Evolutionary conservation across 495 filamentous ascomycete genomes (phyloP), one percentile per base, ranked within the genome.

Genomic region (Parachaetomium inaequale): DNA sequence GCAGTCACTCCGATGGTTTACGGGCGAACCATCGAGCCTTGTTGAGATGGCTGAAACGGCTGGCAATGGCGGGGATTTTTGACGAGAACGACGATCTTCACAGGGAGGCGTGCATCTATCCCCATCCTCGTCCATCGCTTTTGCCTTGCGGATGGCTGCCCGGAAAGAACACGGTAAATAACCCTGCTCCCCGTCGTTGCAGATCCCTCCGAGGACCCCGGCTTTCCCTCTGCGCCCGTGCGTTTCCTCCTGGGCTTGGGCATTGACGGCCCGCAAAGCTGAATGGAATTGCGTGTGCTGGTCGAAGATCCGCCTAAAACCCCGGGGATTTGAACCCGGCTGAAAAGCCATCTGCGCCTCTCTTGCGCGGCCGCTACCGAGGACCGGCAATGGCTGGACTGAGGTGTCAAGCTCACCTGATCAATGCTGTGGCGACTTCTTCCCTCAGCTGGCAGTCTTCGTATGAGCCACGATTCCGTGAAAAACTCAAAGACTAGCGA

Each of bases 131-230:
- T 63, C 67, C 67, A 66, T 52, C 17, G 42, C 36, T n/a, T 23
- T 69, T 70, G 63, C 67, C 64, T 50, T 54, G 46, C 43, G 36
- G 55, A 28, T 7, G 50, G 42, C 23, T 19, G 32, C 5, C 25
- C 21, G 11, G 28, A 36, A 53, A 50, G 52, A 34, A 34, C 11
- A n/a, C n/a, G n/a, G 38, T 8, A 42, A 47, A 55, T 45, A 64
- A 62, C 57, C 59, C 47, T 53, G 45, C 21, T 53, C 34, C 58
- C 36, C 55, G 47, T 42, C 52, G 43, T 29, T 21, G 65, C 62
- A 63, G 66, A 68, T 68, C 66, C 26, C 64, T 57, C 65, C 63
- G 63, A 65, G 17, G 15, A 28, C 61, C 52, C 53, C 31, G 25
- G 49, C 57, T 56, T 57, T 31, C 36, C 15, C 26, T 61, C 55